Percentiles rank a stretch among this genome's conserved stretches.
These are phyloP conservation scores for Saturnispora kantuleensis DNA, from an alignment of 805 yeast genomes.

Conservation along the genomic window DNA sequence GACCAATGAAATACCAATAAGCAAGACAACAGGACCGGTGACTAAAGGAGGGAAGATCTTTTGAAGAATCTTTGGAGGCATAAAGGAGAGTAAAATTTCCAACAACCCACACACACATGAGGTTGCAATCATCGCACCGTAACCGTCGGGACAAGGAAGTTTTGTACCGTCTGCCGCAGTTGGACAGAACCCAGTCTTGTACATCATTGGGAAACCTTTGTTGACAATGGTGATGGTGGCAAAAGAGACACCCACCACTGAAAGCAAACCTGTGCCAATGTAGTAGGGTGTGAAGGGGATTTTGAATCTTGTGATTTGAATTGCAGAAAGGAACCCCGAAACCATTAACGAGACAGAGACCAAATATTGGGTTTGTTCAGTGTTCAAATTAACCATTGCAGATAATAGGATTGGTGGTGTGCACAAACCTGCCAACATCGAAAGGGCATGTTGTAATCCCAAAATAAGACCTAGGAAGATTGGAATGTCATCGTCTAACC, in stretches of 20 bases:
- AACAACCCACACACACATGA: slow-evolving; percentile 67
- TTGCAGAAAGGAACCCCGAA: slow-evolving; percentile 56
- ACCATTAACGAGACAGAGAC: slow-evolving; percentile 66
- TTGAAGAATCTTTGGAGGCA: slow-evolving; percentile 65
- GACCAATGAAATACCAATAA: slow-evolving; percentile 68
- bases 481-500: slow-evolving; percentile 73
- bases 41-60: slow-evolving; percentile 80
- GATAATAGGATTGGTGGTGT: slow-evolving; percentile 76
- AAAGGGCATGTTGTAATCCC: slow-evolving; percentile 79
- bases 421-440: slow-evolving; percentile 89
- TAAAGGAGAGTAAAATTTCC: slow-evolving; percentile 63
- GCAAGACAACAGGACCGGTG: slow-evolving; percentile 85
- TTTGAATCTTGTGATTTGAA: slow-evolving; percentile 78
- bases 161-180: slow-evolving; percentile 50
- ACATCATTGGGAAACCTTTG: slow-evolving; percentile 78
- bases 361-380: slow-evolving; percentile 44
- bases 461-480: slow-evolving; percentile 61
- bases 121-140: slow-evolving; percentile 79
- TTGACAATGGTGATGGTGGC: slow-evolving; percentile 77
- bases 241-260: slow-evolving; percentile 88
- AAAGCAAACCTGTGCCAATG: slow-evolving; percentile 80
- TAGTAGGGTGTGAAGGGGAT: slow-evolving; percentile 64
- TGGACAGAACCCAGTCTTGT: slow-evolving; percentile 59
- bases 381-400: slow-evolving; percentile 46
- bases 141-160: slow-evolving; percentile 82